Conservation (phyloP, 176 grass and related monocot species). For the Oryza coarctata region DNA sequence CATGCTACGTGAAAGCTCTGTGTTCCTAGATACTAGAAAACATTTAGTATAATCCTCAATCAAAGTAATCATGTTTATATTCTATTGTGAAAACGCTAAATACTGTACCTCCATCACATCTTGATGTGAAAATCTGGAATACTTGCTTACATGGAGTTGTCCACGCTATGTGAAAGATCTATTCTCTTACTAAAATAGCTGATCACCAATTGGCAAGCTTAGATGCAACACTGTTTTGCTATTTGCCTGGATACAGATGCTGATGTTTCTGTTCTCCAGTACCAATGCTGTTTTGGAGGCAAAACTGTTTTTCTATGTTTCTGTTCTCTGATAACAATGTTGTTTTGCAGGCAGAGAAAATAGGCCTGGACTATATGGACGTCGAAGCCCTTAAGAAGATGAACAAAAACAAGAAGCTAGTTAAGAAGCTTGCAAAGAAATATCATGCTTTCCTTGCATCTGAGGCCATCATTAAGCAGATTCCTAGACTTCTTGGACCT, state of each 20-base stretch:
- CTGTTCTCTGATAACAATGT: neutral
- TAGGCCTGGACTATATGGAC: slow-evolving; percentile 78
- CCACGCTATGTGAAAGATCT: neutral
- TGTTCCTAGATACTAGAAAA: no score
- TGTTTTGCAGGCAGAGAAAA: slow-evolving; percentile 59
- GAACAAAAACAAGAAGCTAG: slow-evolving; percentile 98
- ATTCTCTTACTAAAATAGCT: neutral
- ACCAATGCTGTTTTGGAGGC: slow-evolving; percentile 39
- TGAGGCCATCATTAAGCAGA: slow-evolving; percentile 91
- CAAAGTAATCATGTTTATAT: no score
- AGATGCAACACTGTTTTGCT: neutral
- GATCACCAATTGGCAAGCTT: neutral
- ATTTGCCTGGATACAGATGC: neutral
- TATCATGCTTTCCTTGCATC: slow-evolving; percentile 93
- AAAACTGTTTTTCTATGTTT: neutral
- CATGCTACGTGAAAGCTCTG: no score
- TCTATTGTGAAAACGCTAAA: no score
- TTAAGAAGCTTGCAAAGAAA: slow-evolving; percentile 92
- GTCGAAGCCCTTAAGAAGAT: slow-evolving; percentile 86
- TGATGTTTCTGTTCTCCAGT: slow-evolving; percentile 10
- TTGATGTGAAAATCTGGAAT: neutral
- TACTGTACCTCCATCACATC: neutral
- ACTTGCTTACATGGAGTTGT: neutral
- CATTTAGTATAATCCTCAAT: no score
- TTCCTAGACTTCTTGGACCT: slow-evolving; percentile 86